A percentile compares a stretch with the other conserved stretches of the same genome.
Conservation (phyloP, 75 land plant species). For the Azolla pinnata region DNA sequence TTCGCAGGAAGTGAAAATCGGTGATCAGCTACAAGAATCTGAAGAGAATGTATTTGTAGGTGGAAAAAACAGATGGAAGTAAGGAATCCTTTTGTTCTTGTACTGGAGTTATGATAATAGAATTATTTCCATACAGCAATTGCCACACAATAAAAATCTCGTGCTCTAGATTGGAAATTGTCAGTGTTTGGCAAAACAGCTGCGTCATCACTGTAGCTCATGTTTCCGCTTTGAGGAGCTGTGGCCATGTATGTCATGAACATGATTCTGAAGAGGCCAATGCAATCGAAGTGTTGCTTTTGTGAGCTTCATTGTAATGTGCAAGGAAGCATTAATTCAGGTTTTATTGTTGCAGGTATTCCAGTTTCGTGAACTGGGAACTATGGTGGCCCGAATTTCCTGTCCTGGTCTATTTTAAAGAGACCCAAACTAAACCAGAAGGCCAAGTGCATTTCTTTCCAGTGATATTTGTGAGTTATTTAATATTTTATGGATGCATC, state of each 20-base stretch:
- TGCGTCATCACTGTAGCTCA: too few species aligned
- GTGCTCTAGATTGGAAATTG: too few species aligned
- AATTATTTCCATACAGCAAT: too few species aligned
- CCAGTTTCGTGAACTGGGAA: conserved; percentile 92
- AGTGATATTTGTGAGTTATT: conserved; percentile 83
- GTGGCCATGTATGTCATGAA: not conserved
- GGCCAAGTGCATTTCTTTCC: conserved; percentile 97
- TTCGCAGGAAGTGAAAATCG: conserved; percentile 75
- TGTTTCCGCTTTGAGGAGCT: too few species aligned
- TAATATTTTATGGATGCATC: too few species aligned
- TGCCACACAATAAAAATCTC: too few species aligned
- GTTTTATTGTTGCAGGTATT: conserved; percentile 40
- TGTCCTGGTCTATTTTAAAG: conserved; percentile 91
- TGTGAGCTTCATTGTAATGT: not conserved
- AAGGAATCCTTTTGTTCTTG: conserved; percentile 18
- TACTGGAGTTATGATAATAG: too few species aligned
- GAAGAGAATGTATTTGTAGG: conserved; percentile 90
- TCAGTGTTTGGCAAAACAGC: too few species aligned
- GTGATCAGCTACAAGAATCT: conserved; percentile 65
- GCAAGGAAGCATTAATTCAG: not conserved
- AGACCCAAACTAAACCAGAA: conserved; percentile 90
- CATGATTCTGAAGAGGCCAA: not conserved
- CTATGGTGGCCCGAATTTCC: conserved; percentile 98
- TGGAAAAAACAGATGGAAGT: conserved; percentile 94
- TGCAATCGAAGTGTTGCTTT: not conserved